Conservation (phyloP, 2,329 filamentous ascomycete genomes). For the Domatiomyces catenatus region DNA sequence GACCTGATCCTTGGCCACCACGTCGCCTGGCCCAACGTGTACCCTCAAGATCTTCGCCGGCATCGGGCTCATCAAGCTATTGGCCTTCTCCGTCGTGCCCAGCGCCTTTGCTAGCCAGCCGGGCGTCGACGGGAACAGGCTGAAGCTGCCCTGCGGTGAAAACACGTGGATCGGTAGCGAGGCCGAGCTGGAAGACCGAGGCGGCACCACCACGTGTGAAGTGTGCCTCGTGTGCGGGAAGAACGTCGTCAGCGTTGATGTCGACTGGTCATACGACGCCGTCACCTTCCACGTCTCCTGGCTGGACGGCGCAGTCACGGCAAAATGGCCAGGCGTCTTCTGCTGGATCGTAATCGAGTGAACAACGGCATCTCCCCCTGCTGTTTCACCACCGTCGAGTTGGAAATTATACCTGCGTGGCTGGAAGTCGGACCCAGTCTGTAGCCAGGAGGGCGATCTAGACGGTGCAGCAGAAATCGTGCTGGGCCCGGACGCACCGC, state of each 20-base stretch:
- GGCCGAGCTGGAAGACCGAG: conserved; percentile 16
- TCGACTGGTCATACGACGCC: conserved; percentile 30
- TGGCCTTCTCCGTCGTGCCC: conserved; percentile 62
- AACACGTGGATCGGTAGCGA: conserved; percentile 53
- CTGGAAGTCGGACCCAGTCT: conserved; percentile 13
- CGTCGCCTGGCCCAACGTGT: conserved; percentile 67
- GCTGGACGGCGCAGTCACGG: conserved; percentile 30
- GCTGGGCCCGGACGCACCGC: neutral
- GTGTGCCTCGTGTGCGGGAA: conserved; percentile 68
- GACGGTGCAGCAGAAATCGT: neutral
- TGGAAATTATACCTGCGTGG: conserved; percentile 16
- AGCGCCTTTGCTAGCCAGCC: conserved; percentile 78
- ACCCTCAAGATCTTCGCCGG: conserved; percentile 91
- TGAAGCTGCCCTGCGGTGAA: conserved; percentile 47
- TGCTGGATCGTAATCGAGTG: conserved; percentile 36
- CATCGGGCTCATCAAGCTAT: conserved; percentile 86
- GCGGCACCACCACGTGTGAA: conserved; percentile 51
- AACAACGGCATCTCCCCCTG: conserved; percentile 7
- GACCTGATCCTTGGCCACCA: conserved; percentile 69
- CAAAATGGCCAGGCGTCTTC: conserved; percentile 33
- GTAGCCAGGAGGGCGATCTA: conserved; percentile 13
- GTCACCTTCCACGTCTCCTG: conserved; percentile 30
- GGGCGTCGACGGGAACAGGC: conserved; percentile 43
- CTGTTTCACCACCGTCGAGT: conserved; percentile 7
- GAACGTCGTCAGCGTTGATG: conserved; percentile 51